Base-by-base conservation (phyloP, 345 rosid species). In the Reutealis trisperma region DNA sequence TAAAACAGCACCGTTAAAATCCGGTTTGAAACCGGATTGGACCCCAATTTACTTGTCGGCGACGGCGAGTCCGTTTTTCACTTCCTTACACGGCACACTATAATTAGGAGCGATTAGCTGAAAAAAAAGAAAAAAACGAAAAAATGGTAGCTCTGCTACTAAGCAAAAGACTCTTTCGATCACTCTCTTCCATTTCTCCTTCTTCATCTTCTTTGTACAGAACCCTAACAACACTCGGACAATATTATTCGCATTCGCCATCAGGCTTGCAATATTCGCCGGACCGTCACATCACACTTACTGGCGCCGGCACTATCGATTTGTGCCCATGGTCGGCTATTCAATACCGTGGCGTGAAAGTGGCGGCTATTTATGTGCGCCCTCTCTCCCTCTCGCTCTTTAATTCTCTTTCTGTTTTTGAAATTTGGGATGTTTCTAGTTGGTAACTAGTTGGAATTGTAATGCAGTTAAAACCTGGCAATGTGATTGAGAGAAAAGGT, bases 401-500 rank as follows among this genome's bases (percentile, higher is more conserved):
- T 12, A 24, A 21, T 45, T 59, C 30, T 47, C 5, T 51, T 13
- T 58, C 11, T 21, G 11, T 21, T 52, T 54, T 61, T 24, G 32
- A 1, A 8, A 19, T 11, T 18, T 10, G 0, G 4, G 8, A 13
- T 18, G 18, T 71, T 37, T 13, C 7, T 34, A 10, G 8, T 49
- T 37, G 41, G 21, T 32, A 14, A 24, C 10, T 41, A 18, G 13
- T 76, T 61, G n/a, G 1, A 4, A 44, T 70, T 70, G 0, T 77
- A 30, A 21, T 72, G 88, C 93, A 95, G 99, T 76, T 93, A 65
- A 85, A 88, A 83, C 81, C 92, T 61, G 98, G 98, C 72, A 95
- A 93, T 78, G 93, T 95, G 19, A 89, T 95, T 74, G 96, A 95
- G 82, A 88, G 89, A 84, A 82, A 94, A 87, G 98, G 98, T 93